Evolutionary conservation across 345 rosid species (phyloP).

Genomic region (Iberis pinnata): DNA sequence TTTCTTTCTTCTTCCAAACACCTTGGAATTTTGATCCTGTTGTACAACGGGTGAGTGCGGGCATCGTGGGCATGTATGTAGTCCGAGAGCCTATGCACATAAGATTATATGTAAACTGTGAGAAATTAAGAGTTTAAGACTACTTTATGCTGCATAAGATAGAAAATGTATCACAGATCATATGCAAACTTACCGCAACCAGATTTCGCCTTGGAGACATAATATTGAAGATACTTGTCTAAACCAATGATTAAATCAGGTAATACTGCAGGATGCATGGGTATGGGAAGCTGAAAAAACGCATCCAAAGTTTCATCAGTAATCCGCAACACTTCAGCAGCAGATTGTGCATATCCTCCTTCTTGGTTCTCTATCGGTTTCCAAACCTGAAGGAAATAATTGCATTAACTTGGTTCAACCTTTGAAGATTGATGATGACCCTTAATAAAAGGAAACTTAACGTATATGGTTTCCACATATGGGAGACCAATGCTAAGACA

Average conservation of each 20-base stretch:
- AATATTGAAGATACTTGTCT: constrained; percentile 83
- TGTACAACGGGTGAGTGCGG: constrained; percentile 80
- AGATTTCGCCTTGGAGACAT: constrained; percentile 73
- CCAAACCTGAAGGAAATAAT: constrained; percentile 46
- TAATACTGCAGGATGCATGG: constrained; percentile 80
- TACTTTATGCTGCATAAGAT: background rate
- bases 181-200: constrained; percentile 68
- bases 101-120: constrained; percentile 15
- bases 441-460: background rate
- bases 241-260: constrained; percentile 84
- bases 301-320: constrained; percentile 85
- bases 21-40: constrained; percentile 81
- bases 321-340: constrained; percentile 64
- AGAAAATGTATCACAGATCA: background rate
- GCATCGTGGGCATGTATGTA: constrained; percentile 86
- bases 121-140: constrained; percentile 18
- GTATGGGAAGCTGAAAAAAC: constrained; percentile 90
- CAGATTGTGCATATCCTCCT: constrained; percentile 75
- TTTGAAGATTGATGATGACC: too few relatives aligned
- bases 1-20: constrained; percentile 92
- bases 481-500: background rate
- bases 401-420: too few relatives aligned
- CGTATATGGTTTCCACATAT: background rate
- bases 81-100: constrained; percentile 56
- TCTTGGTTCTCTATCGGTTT: constrained; percentile 55